Conservation (phyloP, 495 filamentous ascomycete genomes). For the Cercophora scortea region DNA sequence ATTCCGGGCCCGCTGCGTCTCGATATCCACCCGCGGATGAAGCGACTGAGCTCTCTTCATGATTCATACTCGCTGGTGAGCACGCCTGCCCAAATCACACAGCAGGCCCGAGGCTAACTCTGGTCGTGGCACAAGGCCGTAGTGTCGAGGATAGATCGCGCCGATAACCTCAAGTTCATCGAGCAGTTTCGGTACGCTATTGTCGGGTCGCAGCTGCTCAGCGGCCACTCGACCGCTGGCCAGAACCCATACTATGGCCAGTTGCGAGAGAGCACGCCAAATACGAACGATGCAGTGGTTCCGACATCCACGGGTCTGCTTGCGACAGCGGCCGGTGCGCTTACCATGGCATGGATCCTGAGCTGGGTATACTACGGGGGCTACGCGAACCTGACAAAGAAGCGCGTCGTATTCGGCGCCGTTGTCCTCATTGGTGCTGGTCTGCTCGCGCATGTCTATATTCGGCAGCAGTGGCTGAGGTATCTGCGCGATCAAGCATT, state of each 20-base stretch:
- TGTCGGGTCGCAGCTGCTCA: slow-evolving; percentile 85
- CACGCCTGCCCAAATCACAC: too few relatives aligned
- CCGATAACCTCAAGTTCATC: slow-evolving; percentile 79
- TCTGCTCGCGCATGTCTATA: slow-evolving; percentile 59
- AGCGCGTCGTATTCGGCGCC: slow-evolving; percentile 51
- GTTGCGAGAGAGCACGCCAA: background rate
- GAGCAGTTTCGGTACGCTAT: slow-evolving; percentile 96
- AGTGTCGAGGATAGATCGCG: slow-evolving; percentile 70
- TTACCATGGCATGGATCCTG: slow-evolving; percentile 64
- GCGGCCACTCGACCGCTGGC: slow-evolving; percentile 45
- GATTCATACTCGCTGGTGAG: slow-evolving; percentile 18
- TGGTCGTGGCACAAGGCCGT: slow-evolving; percentile 35
- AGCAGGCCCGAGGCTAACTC: background rate
- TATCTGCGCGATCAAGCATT: slow-evolving; percentile 73
- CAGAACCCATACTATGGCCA: slow-evolving; percentile 11
- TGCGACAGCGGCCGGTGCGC: slow-evolving; percentile 47
- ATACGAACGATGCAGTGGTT: slow-evolving; percentile 2
- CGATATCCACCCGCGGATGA: slow-evolving; percentile 32
- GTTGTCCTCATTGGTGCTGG: slow-evolving; percentile 47
- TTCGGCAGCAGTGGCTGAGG: slow-evolving; percentile 77
- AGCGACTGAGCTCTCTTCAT: slow-evolving; percentile 26
- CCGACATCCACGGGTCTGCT: slow-evolving; percentile 35
- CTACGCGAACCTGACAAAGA: slow-evolving; percentile 39
- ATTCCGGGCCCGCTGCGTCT: slow-evolving; percentile 55
- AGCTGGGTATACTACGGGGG: slow-evolving; percentile 54